These are phyloP conservation scores for Metschnikowia proteae DNA, from an alignment of 805 yeast species.

Conservation along the genomic window DNA sequence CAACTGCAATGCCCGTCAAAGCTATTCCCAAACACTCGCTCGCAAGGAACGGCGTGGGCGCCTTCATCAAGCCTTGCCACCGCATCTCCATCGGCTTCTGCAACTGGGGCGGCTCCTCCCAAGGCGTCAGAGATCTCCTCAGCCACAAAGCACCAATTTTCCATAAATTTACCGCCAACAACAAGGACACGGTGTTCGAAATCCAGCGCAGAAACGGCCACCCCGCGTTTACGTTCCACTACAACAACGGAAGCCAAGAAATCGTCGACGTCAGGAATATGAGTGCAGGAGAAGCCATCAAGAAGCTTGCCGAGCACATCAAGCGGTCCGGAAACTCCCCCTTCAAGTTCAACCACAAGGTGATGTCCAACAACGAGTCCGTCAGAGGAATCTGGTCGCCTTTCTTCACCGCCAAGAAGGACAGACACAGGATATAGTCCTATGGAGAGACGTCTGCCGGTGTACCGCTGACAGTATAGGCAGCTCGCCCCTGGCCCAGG, in stretches of 20 bases:
- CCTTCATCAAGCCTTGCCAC: conserved; percentile 71
- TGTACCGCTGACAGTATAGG: too few species aligned
- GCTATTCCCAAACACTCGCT: conserved; percentile 56
- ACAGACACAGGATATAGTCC: conserved; percentile 36
- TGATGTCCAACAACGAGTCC: conserved; percentile 72
- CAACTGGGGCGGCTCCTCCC: conserved; percentile 94
- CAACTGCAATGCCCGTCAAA: conserved; percentile 48
- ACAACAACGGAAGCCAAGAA: conserved; percentile 26
- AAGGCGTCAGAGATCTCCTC: conserved; percentile 56
- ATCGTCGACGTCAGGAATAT: conserved; percentile 76
- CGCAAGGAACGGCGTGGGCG: conserved; percentile 74
- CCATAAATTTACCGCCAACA: conserved; percentile 49
- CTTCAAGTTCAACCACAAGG: conserved; percentile 65
- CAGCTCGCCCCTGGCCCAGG: too few species aligned
- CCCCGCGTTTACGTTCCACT: conserved; percentile 55
- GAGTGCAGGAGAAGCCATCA: conserved; percentile 55
- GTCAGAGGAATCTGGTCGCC: conserved; percentile 99
- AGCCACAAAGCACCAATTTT: conserved; percentile 45
- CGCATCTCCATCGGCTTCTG: conserved; percentile 76
- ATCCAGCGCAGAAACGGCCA: conserved; percentile 74
- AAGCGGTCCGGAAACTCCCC: conserved; percentile 68
- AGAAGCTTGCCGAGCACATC: conserved; percentile 59
- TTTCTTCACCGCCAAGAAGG: conserved; percentile 58
- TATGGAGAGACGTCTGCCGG: too few species aligned
- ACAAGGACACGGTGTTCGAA: conserved; percentile 70